Percentiles rank a stretch among this genome's conserved stretches.
Conservation (phyloP, 2,329 filamentous ascomycete genomes). For the Calonectria pauciramosa region DNA sequence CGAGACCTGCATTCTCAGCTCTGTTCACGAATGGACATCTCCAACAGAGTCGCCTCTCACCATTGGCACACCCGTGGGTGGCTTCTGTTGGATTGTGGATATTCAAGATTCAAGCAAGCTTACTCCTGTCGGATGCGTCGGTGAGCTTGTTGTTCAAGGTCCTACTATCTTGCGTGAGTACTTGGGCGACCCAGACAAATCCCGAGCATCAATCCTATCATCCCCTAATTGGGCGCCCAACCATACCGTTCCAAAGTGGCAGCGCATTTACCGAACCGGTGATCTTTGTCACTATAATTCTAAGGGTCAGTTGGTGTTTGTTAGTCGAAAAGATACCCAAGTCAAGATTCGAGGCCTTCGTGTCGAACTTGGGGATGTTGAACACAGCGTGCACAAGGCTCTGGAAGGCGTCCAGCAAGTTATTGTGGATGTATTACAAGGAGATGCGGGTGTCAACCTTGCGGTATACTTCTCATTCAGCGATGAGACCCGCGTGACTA, state of each 20-base stretch:
- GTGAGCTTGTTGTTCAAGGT: conserved; percentile 2
- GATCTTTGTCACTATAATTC: neutral
- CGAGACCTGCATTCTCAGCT: neutral
- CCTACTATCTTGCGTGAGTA: neutral
- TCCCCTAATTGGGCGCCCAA: neutral
- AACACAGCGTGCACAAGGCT: neutral
- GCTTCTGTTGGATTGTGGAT: conserved; percentile 1
- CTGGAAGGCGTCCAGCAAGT: neutral
- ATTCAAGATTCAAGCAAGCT: neutral
- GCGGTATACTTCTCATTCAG: conserved; percentile 7
- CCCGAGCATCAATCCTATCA: neutral
- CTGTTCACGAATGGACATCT: neutral
- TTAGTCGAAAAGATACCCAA: conserved; percentile 59
- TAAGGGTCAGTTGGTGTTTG: neutral
- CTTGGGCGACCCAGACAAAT: neutral
- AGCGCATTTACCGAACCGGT: neutral
- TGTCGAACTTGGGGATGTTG: conserved; percentile 2
- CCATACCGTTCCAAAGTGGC: neutral
- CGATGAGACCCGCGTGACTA: neutral
- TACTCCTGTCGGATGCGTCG: neutral
- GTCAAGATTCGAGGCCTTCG: conserved; percentile 69
- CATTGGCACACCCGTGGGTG: neutral
- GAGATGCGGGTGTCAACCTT: neutral
- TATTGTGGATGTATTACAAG: neutral
- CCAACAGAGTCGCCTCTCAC: neutral